Evolutionary conservation across 2,329 filamentous ascomycete genomes (phyloP).

Genomic region (Trichoderma lentiforme): DNA sequence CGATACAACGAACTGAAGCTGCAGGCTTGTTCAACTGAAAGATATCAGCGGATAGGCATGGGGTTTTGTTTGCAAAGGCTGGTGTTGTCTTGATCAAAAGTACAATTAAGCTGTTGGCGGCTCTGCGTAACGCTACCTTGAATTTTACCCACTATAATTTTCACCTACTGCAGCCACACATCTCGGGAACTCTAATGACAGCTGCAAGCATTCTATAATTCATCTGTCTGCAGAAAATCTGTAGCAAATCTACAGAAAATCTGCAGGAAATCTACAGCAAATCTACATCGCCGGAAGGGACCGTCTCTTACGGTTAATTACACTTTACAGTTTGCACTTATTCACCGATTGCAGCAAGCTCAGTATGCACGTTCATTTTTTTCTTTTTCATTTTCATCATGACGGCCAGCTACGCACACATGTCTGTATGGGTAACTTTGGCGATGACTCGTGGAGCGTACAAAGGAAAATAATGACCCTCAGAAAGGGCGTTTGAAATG

Average conservation of each 20-base stretch:
- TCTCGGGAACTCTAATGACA: not conserved
- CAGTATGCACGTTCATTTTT: conserved; percentile 8
- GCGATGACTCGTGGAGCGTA: conserved; percentile 32
- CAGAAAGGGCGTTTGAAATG: conserved; percentile 25
- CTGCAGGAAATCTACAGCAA: not conserved
- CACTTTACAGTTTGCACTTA: not conserved
- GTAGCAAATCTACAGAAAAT: too few relatives aligned
- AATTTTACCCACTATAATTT: not conserved
- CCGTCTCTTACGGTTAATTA: not conserved
- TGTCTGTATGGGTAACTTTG: conserved; percentile 30
- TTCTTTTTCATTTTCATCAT: conserved; percentile 24
- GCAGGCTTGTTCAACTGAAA: not conserved
- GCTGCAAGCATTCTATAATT: not conserved
- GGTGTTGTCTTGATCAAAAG: not conserved
- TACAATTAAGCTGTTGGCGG: not conserved
- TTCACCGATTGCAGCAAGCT: not conserved
- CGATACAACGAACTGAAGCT: not conserved
- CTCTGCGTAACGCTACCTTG: not conserved
- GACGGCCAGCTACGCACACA: conserved; percentile 31
- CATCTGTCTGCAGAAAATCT: not conserved
- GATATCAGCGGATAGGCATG: not conserved
- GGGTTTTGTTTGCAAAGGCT: not conserved
- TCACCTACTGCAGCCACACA: not conserved
- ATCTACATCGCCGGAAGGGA: not conserved
- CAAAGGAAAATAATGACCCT: conserved; percentile 35